These are phyloP conservation scores for Cercospora sp. DNA, from an alignment of 2,329 filamentous ascomycete genomes.

Conservation along the genomic window DNA sequence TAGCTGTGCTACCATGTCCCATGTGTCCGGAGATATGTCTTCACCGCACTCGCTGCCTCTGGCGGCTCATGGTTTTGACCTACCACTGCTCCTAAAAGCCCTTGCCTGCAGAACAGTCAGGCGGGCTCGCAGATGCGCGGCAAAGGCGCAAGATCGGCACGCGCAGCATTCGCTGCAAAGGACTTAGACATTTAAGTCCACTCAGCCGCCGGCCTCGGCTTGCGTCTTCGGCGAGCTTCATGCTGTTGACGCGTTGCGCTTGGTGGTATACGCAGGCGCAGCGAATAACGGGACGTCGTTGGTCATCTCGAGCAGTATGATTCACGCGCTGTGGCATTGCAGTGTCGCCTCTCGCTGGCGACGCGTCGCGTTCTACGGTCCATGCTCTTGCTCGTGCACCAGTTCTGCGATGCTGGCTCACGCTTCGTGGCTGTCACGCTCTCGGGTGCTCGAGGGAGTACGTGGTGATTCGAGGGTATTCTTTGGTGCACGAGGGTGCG, in stretches of 20 bases:
- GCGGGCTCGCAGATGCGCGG: not conserved
- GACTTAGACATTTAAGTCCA: slow-evolving; percentile 14
- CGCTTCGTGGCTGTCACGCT: not conserved
- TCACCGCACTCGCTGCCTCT: not conserved
- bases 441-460: not conserved
- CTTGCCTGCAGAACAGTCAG: not conserved
- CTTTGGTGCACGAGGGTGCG: not conserved
- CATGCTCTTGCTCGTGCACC: not conserved
- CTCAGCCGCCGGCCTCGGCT: slow-evolving; percentile 4
- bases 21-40: not conserved
- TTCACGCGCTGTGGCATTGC: not conserved
- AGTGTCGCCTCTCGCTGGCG: not conserved
- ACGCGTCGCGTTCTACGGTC: not conserved
- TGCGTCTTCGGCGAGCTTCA: slow-evolving; percentile 10
- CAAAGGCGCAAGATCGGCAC: slow-evolving; percentile 1
- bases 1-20: not conserved
- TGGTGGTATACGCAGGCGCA: not conserved
- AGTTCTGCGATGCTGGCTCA: not conserved
- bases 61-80: too few relatives aligned
- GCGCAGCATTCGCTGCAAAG: not conserved
- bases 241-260: not conserved
- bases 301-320: not conserved
- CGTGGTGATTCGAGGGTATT: not conserved
- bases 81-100: not conserved
- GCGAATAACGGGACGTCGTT: not conserved